These are phyloP conservation scores for Megacollybia marginata DNA, from an alignment of 768 basidiomycete genomes.

Conservation along the genomic window DNA sequence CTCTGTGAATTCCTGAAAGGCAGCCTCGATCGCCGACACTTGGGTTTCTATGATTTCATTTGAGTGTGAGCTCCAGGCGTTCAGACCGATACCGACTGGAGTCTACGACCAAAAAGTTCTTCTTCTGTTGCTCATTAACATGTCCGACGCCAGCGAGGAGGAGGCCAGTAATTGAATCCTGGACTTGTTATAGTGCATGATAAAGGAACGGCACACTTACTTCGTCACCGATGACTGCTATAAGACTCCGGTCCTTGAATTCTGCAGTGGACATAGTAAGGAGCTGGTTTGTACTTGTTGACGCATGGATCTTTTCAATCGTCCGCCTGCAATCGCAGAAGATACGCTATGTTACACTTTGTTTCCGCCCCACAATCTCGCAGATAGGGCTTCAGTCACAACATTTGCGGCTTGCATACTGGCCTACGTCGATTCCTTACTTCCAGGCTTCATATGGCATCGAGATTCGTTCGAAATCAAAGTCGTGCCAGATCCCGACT, in stretches of 20 bases:
- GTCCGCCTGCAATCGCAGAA: slow-evolving; percentile 72
- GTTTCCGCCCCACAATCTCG: slow-evolving; percentile 46
- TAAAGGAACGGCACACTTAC: slow-evolving; percentile 30
- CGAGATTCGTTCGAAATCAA: slow-evolving; percentile 79
- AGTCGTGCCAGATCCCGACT: slow-evolving; percentile 41
- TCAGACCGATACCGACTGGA: slow-evolving; percentile 50
- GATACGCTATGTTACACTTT: slow-evolving; percentile 78
- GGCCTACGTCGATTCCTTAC: slow-evolving; percentile 41
- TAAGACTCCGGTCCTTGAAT: slow-evolving; percentile 76
- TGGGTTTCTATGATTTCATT: slow-evolving; percentile 66
- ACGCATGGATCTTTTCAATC: slow-evolving; percentile 53
- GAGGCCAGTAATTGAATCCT: slow-evolving; percentile 97
- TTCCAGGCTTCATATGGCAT: slow-evolving; percentile 73
- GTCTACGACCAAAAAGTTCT: slow-evolving; percentile 97
- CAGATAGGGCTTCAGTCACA: slow-evolving; percentile 52
- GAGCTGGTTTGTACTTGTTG: neutral
- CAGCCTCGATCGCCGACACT: slow-evolving; percentile 79
- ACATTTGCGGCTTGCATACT: slow-evolving; percentile 65
- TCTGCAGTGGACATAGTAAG: neutral
- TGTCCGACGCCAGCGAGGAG: slow-evolving; percentile 94
- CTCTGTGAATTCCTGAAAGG: slow-evolving; percentile 92
- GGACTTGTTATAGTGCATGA: neutral
- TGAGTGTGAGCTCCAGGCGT: neutral
- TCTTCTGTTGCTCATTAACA: slow-evolving; percentile 83
- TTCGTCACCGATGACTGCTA: slow-evolving; percentile 98